Conservation (phyloP, 805 yeast species). For the Teunomyces funiuensis region DNA sequence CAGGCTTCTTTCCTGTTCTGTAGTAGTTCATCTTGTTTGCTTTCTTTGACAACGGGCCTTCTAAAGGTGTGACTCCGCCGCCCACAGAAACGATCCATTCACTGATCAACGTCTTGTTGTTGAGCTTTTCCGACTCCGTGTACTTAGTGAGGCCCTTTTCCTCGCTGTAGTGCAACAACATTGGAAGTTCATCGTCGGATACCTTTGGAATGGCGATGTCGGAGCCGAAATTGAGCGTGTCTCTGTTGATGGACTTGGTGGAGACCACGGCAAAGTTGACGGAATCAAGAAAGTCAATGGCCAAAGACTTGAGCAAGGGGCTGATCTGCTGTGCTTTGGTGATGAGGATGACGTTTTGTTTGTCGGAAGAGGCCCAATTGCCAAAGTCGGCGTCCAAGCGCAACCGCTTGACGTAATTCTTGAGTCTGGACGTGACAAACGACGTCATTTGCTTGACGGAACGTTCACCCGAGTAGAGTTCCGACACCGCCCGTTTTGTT, state of each 20-base stretch:
- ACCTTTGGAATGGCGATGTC: conserved; percentile 21
- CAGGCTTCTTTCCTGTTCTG: conserved; percentile 27
- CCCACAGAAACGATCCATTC: conserved; percentile 32
- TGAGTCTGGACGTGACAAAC: conserved; percentile 56
- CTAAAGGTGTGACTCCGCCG: conserved; percentile 26
- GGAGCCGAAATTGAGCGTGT: conserved; percentile 18
- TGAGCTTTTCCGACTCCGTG: conserved; percentile 23
- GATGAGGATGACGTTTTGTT: conserved; percentile 50
- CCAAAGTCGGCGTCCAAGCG: conserved; percentile 19
- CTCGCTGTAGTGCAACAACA: conserved; percentile 25
- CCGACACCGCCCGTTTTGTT: conserved; percentile 39
- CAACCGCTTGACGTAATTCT: conserved; percentile 62
- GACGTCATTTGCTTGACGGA: conserved; percentile 53
- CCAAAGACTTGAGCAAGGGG: conserved; percentile 61
- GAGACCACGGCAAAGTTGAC: conserved; percentile 49
- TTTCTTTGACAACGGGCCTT: conserved; percentile 38
- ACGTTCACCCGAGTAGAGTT: conserved; percentile 63
- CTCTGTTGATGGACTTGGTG: conserved; percentile 14
- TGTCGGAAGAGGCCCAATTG: conserved; percentile 28
- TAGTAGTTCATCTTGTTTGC: conserved; percentile 29
- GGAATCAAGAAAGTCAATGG: conserved; percentile 62
- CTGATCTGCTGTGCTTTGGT: conserved; percentile 50
- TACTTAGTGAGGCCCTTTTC: conserved; percentile 21
- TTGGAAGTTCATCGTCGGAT: conserved; percentile 20
- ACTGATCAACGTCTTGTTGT: conserved; percentile 28